Conservation (phyloP, 257 asterid genomes). For the Solanum raphanifolium region DNA sequence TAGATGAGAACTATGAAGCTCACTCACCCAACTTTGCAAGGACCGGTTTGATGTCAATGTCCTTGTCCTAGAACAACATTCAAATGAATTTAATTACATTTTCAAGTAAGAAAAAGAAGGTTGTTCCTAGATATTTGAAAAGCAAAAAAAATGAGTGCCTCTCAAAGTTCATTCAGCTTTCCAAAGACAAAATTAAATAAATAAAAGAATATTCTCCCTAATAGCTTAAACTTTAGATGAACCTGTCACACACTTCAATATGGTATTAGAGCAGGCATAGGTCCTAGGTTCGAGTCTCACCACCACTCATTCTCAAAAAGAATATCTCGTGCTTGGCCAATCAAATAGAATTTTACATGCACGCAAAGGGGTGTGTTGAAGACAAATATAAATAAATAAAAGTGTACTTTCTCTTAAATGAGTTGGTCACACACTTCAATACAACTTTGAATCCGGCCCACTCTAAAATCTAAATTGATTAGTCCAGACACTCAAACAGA, state of each 20-base stretch:
- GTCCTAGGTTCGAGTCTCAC: background rate
- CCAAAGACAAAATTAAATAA: background rate
- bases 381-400: background rate
- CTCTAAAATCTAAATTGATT: background rate
- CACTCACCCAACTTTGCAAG: constrained; percentile 76
- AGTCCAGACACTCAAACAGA: background rate
- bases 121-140: background rate
- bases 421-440: background rate
- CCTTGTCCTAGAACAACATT: constrained; percentile 49
- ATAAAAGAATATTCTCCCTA: background rate
- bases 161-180: background rate
- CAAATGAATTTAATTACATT: constrained; percentile 22
- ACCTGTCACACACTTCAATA: background rate
- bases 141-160: background rate
- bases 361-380: background rate
- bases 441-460: background rate
- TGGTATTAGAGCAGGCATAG: background rate
- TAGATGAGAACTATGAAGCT: background rate
- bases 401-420: background rate
- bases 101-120: background rate
- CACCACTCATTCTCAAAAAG: background rate
- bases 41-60: constrained; percentile 46
- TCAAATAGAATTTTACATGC: background rate
- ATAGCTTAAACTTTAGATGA: background rate
- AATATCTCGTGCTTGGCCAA: background rate